Evolutionary conservation across 2,329 filamentous ascomycete genomes (phyloP).

Genomic region (Bipolaris oryzae): DNA sequence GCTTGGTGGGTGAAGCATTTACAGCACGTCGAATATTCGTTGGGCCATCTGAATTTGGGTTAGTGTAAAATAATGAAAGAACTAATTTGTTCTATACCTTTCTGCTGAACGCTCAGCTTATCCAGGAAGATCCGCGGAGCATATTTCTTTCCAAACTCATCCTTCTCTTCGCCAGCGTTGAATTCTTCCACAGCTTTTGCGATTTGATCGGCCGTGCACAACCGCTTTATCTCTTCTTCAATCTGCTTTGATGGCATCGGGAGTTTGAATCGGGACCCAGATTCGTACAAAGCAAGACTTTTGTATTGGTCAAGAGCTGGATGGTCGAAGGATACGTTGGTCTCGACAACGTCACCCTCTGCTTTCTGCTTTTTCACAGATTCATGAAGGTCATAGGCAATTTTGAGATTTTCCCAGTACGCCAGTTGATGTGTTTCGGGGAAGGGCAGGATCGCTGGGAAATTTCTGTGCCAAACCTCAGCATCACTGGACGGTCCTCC

Average conservation of each 20-base stretch:
- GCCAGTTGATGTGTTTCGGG: conserved; percentile 38
- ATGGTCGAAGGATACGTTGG: conserved; percentile 27
- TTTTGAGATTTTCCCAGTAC: conserved; percentile 38
- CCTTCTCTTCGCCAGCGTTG: conserved; percentile 9
- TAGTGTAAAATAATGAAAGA: neutral
- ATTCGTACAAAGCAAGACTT: conserved; percentile 26
- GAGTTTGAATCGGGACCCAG: conserved; percentile 40
- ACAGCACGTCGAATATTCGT: conserved; percentile 15
- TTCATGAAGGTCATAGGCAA: conserved; percentile 31
- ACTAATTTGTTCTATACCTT: conserved; percentile 1
- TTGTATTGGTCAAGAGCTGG: conserved; percentile 17
- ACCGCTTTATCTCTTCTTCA: conserved; percentile 6
- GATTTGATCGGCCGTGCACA: conserved; percentile 9
- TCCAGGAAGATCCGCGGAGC: conserved; percentile 30
- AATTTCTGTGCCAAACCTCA: conserved; percentile 31
- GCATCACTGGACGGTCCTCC: conserved; percentile 31
- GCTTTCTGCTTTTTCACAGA: conserved; percentile 17
- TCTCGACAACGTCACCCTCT: conserved; percentile 13
- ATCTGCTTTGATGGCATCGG: conserved; percentile 11
- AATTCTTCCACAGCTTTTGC: conserved; percentile 16
- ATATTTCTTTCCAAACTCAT: conserved; percentile 12
- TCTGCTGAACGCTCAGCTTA: conserved; percentile 7
- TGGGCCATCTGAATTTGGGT: neutral
- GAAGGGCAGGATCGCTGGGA: conserved; percentile 32
- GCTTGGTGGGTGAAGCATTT: conserved; percentile 19